Conservation (phyloP, 768 basidiomycete species). For the Scleroderma citrinum region DNA sequence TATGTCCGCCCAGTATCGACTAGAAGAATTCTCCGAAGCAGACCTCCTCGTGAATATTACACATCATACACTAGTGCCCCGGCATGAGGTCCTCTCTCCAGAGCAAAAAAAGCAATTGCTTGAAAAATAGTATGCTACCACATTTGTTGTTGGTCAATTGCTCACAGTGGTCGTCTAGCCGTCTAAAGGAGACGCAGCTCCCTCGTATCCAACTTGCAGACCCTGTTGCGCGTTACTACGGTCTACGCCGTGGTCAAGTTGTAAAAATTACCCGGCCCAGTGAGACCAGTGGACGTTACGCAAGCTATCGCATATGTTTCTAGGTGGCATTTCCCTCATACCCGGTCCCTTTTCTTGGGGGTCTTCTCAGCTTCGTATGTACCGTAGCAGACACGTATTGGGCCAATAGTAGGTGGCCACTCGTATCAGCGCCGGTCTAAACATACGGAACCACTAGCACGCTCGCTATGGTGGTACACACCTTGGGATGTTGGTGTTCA, state of each 20-base stretch:
- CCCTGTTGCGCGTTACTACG: slow-evolving; percentile 98
- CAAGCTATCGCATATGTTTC: slow-evolving; percentile 90
- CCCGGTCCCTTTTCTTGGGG: neutral
- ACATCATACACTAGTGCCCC: slow-evolving; percentile 90
- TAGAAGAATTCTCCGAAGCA: slow-evolving; percentile 96
- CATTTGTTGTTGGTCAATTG: neutral
- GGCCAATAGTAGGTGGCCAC: too few species aligned
- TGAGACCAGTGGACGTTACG: slow-evolving; percentile 93
- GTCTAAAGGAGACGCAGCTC: slow-evolving; percentile 94
- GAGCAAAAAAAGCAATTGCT: slow-evolving; percentile 86
- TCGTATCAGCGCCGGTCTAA: too few species aligned
- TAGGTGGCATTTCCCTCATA: slow-evolving; percentile 25
- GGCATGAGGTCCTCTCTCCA: slow-evolving; percentile 77
- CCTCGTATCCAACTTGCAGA: slow-evolving; percentile 95
- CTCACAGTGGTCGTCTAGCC: slow-evolving; percentile 43
- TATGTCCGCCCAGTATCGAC: slow-evolving; percentile 77
- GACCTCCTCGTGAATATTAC: slow-evolving; percentile 97
- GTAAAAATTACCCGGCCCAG: slow-evolving; percentile 97
- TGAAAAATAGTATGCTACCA: slow-evolving; percentile 82
- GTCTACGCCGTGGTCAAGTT: slow-evolving; percentile 89
- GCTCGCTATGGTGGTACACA: too few species aligned
- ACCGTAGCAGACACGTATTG: slow-evolving; percentile 8
- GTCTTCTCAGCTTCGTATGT: slow-evolving; percentile 5
- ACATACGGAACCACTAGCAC: too few species aligned
- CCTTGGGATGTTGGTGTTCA: too few species aligned